These are phyloP conservation scores for Lodderomyces jiufengensis DNA, from an alignment of 1,139 yeast genomes.

Conservation along the genomic window DNA sequence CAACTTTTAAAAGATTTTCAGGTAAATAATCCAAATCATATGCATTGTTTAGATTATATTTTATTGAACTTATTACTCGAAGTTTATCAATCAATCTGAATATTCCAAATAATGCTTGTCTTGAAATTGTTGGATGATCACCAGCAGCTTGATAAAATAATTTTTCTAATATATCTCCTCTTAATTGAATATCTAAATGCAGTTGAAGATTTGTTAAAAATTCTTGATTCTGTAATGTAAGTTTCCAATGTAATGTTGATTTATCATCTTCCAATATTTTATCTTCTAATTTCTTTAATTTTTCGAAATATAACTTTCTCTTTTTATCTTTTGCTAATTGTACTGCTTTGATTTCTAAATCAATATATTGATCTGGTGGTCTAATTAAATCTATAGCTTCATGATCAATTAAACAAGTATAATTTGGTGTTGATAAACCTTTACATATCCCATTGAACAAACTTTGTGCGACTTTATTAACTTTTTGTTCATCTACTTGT, in stretches of 20 bases:
- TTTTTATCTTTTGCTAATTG: constrained; percentile 57
- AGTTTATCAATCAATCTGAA: constrained; percentile 54
- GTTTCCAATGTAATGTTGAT: constrained; percentile 61
- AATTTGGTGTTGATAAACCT: constrained; percentile 55
- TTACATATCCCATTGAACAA: constrained; percentile 46
- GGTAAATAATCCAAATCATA: constrained; percentile 41
- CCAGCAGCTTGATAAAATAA: constrained; percentile 55
- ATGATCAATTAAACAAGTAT: constrained; percentile 52
- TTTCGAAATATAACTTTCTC: constrained; percentile 38
- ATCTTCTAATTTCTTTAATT: constrained; percentile 42
- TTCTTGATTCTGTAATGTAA: constrained; percentile 51
- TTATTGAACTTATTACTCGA: constrained; percentile 48
- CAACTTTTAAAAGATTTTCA: constrained; percentile 36
- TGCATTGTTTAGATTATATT: constrained; percentile 48
- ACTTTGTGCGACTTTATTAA: constrained; percentile 49
- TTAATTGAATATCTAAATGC: constrained; percentile 48
- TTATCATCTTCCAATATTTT: constrained; percentile 37
- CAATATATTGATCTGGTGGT: constrained; percentile 61
- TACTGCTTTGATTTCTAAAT: constrained; percentile 53
- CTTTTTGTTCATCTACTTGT: constrained; percentile 54
- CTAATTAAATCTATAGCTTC: constrained; percentile 48
- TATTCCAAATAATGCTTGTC: constrained; percentile 61
- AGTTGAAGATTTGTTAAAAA: constrained; percentile 55
- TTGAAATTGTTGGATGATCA: constrained; percentile 71
- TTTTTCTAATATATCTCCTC: constrained; percentile 41